A percentile compares a stretch with the other conserved stretches of the same genome.
These are phyloP conservation scores for Paraphaeosphaeria minitans DNA, from an alignment of 2,329 filamentous ascomycete species.

Conservation along the genomic window DNA sequence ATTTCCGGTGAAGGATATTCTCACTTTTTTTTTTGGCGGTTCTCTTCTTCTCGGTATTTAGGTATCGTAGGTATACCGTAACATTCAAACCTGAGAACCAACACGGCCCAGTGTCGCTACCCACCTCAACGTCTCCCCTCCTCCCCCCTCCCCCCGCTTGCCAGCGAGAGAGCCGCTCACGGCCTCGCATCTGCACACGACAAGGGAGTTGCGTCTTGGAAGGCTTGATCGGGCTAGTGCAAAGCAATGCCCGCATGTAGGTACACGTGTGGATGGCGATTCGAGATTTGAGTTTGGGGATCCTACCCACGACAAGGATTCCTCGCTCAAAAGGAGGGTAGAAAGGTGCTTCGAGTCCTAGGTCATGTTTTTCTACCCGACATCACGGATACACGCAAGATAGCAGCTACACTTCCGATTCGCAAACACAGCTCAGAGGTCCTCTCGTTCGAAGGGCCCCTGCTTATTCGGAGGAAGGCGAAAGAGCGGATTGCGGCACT, in stretches of 20 bases:
- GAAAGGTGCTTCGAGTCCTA: too few species aligned
- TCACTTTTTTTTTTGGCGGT: too few species aligned
- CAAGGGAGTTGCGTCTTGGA: background rate
- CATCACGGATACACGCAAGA: background rate
- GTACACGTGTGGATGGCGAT: slow-evolving; percentile 17
- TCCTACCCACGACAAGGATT: slow-evolving; percentile 7
- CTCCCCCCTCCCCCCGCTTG: background rate
- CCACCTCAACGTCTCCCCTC: background rate
- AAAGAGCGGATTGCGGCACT: too few species aligned
- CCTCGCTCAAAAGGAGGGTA: background rate
- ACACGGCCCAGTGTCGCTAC: background rate
- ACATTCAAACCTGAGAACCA: too few species aligned
- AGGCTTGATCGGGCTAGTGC: background rate
- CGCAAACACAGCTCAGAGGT: too few species aligned
- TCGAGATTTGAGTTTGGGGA: background rate
- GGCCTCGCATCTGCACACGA: background rate
- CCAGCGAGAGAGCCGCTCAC: background rate
- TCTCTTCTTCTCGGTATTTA: too few species aligned
- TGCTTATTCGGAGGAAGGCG: too few species aligned
- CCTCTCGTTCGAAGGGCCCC: too few species aligned
- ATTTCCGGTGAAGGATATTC: background rate
- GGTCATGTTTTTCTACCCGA: too few species aligned
- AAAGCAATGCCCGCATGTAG: background rate
- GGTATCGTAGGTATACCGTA: too few species aligned
- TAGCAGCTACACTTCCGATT: too few species aligned